Conservation (phyloP, 2,329 filamentous ascomycete genomes). For the Phialophora tarda region DNA sequence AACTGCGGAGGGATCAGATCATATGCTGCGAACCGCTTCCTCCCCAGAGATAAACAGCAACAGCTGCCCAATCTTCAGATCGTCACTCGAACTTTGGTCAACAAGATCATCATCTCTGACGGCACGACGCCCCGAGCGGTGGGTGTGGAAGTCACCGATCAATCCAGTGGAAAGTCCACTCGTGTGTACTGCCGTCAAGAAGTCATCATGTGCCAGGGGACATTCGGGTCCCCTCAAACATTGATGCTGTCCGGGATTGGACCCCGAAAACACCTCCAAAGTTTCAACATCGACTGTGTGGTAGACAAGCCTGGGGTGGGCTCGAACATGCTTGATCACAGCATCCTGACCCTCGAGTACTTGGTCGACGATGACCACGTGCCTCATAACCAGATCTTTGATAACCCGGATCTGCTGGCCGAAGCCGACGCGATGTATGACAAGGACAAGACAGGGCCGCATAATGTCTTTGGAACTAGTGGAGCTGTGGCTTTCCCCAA, state of each 20-base stretch:
- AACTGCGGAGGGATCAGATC: constrained; percentile 13
- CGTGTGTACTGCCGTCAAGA: constrained; percentile 51
- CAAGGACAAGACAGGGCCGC: constrained; percentile 18
- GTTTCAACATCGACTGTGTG: constrained; percentile 49
- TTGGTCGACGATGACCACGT: constrained; percentile 22
- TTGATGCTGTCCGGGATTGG: constrained; percentile 67
- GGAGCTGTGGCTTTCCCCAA: constrained; percentile 21
- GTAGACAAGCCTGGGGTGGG: constrained; percentile 53
- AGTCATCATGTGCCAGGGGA: constrained; percentile 64
- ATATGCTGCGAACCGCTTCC: constrained; percentile 48
- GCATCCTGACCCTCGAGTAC: constrained; percentile 29
- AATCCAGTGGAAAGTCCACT: constrained; percentile 42
- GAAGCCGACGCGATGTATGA: constrained; percentile 17
- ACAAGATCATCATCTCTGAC: constrained; percentile 40
- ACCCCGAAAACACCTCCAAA: constrained; percentile 48
- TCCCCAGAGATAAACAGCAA: constrained; percentile 45
- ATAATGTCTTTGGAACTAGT: constrained; percentile 19
- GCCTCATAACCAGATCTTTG: constrained; percentile 24
- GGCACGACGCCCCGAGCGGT: constrained; percentile 41
- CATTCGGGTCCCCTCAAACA: constrained; percentile 62
- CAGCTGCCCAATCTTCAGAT: constrained; percentile 53
- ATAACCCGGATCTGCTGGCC: constrained; percentile 8
- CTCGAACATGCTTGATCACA: constrained; percentile 56
- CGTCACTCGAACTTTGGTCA: constrained; percentile 53
- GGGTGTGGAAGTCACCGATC: constrained; percentile 51